These are phyloP conservation scores for Jaapia argillacea DNA, from an alignment of 768 basidiomycete genomes.

Conservation along the genomic window DNA sequence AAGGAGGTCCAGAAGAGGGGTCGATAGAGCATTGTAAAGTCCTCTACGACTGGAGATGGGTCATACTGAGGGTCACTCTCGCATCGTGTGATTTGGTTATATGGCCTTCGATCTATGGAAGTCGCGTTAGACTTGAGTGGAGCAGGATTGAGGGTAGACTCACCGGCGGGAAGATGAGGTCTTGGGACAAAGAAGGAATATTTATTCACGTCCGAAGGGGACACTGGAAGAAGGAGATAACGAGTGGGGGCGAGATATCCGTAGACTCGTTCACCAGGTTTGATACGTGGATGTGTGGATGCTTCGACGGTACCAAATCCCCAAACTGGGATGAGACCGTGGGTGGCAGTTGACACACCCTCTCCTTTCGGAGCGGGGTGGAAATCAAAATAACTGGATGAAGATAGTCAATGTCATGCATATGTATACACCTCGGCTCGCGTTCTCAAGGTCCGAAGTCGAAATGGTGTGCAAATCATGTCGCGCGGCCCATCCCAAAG, in stretches of 20 bases:
- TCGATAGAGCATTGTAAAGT: conserved; percentile 61
- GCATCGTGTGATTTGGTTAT: conserved; percentile 60
- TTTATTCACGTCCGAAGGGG: conserved; percentile 40
- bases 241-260: conserved; percentile 51
- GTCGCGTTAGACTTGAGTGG: conserved; percentile 9
- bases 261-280: conserved; percentile 49
- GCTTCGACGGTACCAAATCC: conserved; percentile 51
- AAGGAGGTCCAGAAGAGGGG: conserved; percentile 70
- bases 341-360: conserved; percentile 32
- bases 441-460: background rate
- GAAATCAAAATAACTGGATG: conserved; percentile 61
- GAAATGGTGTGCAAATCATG: no score
- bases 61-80: conserved; percentile 43
- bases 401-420: conserved; percentile 1
- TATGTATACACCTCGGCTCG: background rate
- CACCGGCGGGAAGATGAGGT: conserved; percentile 48
- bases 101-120: conserved; percentile 61
- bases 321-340: conserved; percentile 66
- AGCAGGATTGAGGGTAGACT: background rate
- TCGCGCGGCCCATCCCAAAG: no score
- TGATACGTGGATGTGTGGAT: conserved; percentile 39
- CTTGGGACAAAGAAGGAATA: conserved; percentile 55
- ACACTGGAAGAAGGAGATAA: conserved; percentile 46
- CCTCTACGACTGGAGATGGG: conserved; percentile 37
- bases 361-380: conserved; percentile 34